Base-by-base conservation (phyloP, 192 early-diverging fungal species). In the Lobosporangium transversale region DNA sequence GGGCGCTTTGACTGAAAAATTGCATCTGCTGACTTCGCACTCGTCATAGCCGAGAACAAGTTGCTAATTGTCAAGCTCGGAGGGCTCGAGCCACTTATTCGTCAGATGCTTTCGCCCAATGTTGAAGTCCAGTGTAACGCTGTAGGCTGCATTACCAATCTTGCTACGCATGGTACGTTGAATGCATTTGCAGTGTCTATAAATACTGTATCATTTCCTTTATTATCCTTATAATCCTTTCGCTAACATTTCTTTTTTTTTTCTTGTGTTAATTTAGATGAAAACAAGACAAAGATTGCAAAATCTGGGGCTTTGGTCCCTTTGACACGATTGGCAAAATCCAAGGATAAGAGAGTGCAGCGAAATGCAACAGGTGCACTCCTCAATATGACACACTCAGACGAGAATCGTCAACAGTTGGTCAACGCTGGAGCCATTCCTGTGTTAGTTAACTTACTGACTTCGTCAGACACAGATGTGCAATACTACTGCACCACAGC, bases 41-140 rank as follows among this genome's bases (percentile, higher is more conserved):
- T 1, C 33, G 11, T 53, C 14, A 70, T 82, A 90, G 91, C 91
- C 44, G 88, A 92, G 43, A 95, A 95, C 79, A 94, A 96, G 81
- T 70, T 91, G 37, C 73, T 91, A 37, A 95, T 96, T 59, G 93
- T 96, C 32, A 88, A 92, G 62, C 85, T 92, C 59, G 93, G 93
- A 48, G 93, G 90, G 2, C 78, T 96, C 20, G 93, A 93, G 55
- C 92, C 91, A 54, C 87, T 96, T 26, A 91, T 95, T 66, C 87
- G 89, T 44, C 89, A 94, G 75, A 94, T 95, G 93, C 83, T 90
- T 52, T 90, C 90, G 27, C 86, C 88, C 14, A 94, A 94, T 62
- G 87, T 93, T 27, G 94, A 96, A 66, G 93, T 95, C n/a, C 93
- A 95, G 80, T 93, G 92, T 68, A 96, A 96, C 79, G 93, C 94